Base-by-base conservation (phyloP, 768 basidiomycete species). In the Amanita pallidorosea region DNA sequence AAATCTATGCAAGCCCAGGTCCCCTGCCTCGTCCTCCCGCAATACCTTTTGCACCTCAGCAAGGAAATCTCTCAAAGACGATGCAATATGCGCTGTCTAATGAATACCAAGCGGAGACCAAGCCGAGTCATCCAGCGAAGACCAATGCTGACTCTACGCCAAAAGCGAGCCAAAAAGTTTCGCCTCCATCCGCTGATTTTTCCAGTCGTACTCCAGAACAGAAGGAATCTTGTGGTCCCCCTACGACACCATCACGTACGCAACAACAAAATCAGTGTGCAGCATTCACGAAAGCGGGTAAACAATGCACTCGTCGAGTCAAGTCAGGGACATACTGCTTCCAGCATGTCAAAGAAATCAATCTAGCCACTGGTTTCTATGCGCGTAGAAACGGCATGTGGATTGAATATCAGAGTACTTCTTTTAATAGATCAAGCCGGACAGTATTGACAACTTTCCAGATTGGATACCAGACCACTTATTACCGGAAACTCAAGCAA, bases 381-480 rank as follows among this genome's bases (percentile, higher is more conserved):
- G 66, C 75, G n/a, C 66, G 68, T 42, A 74, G 70, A 49, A 68
- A 63, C 25, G 70, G 68, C 12, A 68, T 66, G 53, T 83, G 74
- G 70, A 69, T 88, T 17, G 65, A 71, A 22, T 87, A 85, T 59
- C 67, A 69, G 49, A 72, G 85, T 83, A 60, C 57, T 67, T 54
- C 36, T 42, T 48, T 31, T 54, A 45, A 59, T 49, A 45, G 27
- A 42, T 42, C 37, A 38, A 15, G n/a, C 43, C 15, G 18, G 9
- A 47, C 50, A 15, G 23, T 40, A 35, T 45, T 47, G 41, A 57
- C 50, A 13, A 47, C 49, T 45, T 40, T 45, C 41, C 38, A 87
- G 87, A 77, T 56, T 88, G 80, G 74, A 83, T 90, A 56, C 83
- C 85, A 7, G 55, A 63, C 22, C 86, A 88, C 60, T 63, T 90